phyloP scores from a whole-genome alignment of 495 filamentous ascomycete genomes.

The Pyrenula aspistea region DNA sequence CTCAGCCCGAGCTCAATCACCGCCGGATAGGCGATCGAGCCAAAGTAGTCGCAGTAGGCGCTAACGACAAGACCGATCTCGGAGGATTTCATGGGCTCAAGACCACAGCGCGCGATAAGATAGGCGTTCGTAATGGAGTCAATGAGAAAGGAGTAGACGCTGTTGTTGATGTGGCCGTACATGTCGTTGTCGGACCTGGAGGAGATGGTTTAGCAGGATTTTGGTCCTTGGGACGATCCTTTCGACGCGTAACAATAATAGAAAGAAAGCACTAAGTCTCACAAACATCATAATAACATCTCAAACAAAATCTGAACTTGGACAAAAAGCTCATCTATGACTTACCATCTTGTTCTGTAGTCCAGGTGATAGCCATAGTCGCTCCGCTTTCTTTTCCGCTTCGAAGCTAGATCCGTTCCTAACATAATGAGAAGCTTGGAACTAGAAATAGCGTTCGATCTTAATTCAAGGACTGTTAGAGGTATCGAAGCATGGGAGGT shows the following conservation, averaged over 20 bases:
- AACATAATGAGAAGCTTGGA: too few relatives aligned
- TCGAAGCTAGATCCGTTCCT: slow-evolving; percentile 34
- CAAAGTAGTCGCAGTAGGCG: slow-evolving; percentile 75
- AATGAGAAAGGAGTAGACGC: slow-evolving; percentile 67
- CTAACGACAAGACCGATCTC: slow-evolving; percentile 77
- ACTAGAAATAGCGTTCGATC: too few relatives aligned
- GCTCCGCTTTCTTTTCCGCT: slow-evolving; percentile 43
- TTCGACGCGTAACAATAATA: too few relatives aligned
- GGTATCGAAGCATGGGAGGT: too few relatives aligned
- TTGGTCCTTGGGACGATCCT: neutral
- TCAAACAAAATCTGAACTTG: too few relatives aligned
- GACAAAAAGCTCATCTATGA: too few relatives aligned
- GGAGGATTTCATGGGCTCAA: slow-evolving; percentile 52
- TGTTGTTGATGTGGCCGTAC: slow-evolving; percentile 84
- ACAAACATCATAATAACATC: too few relatives aligned
- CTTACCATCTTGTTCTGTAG: slow-evolving; percentile 82
- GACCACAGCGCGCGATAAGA: slow-evolving; percentile 66
- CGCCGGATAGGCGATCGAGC: slow-evolving; percentile 70
- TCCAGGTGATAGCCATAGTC: slow-evolving; percentile 75
- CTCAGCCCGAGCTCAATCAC: slow-evolving; percentile 70
- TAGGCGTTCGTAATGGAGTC: slow-evolving; percentile 89
- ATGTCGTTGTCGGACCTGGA: slow-evolving; percentile 87
- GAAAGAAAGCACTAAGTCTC: too few relatives aligned
- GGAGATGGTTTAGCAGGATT: too few relatives aligned
- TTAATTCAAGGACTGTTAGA: slow-evolving; percentile 3